phyloP scores from a whole-genome alignment of 1,139 yeast genomes.

The Debaryomyces robertsiae region DNA sequence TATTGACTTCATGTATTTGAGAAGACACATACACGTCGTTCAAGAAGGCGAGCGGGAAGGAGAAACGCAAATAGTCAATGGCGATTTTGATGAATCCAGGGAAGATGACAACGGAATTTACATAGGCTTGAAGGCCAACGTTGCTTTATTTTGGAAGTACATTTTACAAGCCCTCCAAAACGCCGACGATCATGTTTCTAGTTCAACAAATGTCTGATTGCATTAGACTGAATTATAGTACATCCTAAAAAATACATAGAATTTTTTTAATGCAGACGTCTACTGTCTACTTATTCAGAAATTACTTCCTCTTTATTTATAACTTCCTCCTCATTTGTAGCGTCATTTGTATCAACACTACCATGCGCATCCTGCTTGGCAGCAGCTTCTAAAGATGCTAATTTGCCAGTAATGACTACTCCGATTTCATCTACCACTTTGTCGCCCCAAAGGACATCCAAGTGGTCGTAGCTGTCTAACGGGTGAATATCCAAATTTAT shows the following conservation, averaged over 20 bases:
- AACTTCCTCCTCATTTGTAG: neutral
- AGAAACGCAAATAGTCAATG: conserved; percentile 33
- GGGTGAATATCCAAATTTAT: conserved; percentile 38
- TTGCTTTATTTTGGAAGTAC: conserved; percentile 55
- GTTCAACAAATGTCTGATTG: too few relatives aligned
- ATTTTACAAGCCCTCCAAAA: conserved; percentile 42
- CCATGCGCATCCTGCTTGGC: neutral
- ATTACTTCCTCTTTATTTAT: neutral
- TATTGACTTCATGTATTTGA: conserved; percentile 35
- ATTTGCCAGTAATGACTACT: conserved; percentile 15
- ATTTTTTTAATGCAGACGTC: too few relatives aligned
- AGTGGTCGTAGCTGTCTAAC: conserved; percentile 53
- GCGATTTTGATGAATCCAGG: conserved; percentile 27
- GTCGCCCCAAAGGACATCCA: conserved; percentile 62
- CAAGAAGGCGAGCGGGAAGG: conserved; percentile 37
- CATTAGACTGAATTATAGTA: neutral
- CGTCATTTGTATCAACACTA: neutral
- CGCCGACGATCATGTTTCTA: conserved; percentile 17
- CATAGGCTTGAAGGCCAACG: conserved; percentile 48
- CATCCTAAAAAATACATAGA: too few relatives aligned
- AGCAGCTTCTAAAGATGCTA: conserved; percentile 4
- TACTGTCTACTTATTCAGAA: too few relatives aligned
- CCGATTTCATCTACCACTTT: conserved; percentile 43
- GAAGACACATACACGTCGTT: conserved; percentile 28
- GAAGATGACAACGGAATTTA: conserved; percentile 42